These are phyloP conservation scores for Boeremia lycopersici DNA, from an alignment of 2,329 filamentous ascomycete genomes.

Conservation along the genomic window DNA sequence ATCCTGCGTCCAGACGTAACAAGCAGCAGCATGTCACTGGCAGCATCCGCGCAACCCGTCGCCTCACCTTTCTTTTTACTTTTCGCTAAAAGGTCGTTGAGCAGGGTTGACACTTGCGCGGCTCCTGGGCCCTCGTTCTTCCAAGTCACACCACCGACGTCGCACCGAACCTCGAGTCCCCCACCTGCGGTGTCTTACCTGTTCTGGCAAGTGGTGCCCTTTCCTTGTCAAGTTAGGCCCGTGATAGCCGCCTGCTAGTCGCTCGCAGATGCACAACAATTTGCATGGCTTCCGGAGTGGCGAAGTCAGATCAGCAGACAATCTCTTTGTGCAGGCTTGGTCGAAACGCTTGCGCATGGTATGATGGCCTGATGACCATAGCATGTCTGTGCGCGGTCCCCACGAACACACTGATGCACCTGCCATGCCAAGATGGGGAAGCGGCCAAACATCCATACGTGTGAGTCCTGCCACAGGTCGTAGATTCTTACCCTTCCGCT, in stretches of 20 bases:
- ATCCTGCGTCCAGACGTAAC: background rate
- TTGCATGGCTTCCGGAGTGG: conserved; percentile 6
- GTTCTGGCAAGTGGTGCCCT: conserved; percentile 13
- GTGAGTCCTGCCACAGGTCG: background rate
- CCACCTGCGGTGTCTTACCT: background rate
- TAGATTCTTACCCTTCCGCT: background rate
- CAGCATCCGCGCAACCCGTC: conserved; percentile 1
- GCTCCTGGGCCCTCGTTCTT: background rate
- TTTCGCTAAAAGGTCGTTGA: conserved; percentile 2
- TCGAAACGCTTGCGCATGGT: conserved; percentile 3
- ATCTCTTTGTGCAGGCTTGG: background rate
- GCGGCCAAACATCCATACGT: conserved; percentile 8
- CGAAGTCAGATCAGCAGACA: conserved; percentile 11
- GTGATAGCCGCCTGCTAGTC: conserved; percentile 3
- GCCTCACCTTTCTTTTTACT: conserved; percentile 6
- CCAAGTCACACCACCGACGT: conserved; percentile 12
- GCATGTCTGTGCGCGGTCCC: conserved; percentile 3
- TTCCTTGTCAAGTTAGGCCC: conserved; percentile 4
- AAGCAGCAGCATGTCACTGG: conserved; percentile 1
- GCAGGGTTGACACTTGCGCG: conserved; percentile 3
- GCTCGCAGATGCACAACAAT: conserved; percentile 4
- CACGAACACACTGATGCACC: background rate
- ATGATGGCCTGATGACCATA: conserved; percentile 10
- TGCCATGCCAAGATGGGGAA: conserved; percentile 18
- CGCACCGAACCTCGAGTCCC: conserved; percentile 2